Conservation (phyloP, 2,329 filamentous ascomycete genomes). For the Rhynchosporium agropyri region DNA sequence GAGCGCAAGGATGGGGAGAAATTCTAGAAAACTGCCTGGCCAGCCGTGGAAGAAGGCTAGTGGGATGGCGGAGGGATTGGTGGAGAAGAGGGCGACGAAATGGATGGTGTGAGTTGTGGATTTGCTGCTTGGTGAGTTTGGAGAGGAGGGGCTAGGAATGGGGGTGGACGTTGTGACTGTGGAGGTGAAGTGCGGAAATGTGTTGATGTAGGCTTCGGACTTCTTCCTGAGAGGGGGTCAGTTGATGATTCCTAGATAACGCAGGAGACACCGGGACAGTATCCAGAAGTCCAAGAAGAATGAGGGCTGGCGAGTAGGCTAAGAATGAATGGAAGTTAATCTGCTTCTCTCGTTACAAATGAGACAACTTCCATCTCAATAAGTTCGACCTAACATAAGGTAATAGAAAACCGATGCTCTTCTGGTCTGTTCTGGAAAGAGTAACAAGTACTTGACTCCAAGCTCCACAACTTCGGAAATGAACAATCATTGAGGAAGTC, state of each 20-base stretch:
- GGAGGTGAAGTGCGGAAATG: constrained; percentile 22
- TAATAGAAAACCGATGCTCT: no score
- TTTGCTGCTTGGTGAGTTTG: not conserved
- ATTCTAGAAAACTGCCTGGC: constrained; percentile 34
- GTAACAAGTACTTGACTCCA: no score
- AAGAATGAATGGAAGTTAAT: no score
- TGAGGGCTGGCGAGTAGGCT: not conserved
- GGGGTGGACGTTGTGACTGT: constrained; percentile 12
- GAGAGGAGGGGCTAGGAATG: not conserved
- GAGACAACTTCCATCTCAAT: no score
- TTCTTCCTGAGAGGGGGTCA: constrained; percentile 13
- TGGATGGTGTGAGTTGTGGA: constrained; percentile 22
- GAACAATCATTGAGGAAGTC: no score
- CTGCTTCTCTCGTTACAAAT: no score
- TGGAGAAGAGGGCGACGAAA: constrained; percentile 31
- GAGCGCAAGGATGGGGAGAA: constrained; percentile 33
- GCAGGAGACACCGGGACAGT: constrained; percentile 5
- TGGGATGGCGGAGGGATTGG: constrained; percentile 27
- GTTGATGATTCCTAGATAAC: not conserved
- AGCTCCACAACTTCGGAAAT: no score
- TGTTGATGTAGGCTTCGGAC: constrained; percentile 25
- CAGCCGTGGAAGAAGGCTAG: constrained; percentile 31
- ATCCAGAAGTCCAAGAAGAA: not conserved
- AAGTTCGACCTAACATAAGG: no score
- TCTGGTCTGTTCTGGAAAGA: no score